These are phyloP conservation scores for Hanseniaspora singularis DNA, from an alignment of 805 yeast species.

Conservation along the genomic window DNA sequence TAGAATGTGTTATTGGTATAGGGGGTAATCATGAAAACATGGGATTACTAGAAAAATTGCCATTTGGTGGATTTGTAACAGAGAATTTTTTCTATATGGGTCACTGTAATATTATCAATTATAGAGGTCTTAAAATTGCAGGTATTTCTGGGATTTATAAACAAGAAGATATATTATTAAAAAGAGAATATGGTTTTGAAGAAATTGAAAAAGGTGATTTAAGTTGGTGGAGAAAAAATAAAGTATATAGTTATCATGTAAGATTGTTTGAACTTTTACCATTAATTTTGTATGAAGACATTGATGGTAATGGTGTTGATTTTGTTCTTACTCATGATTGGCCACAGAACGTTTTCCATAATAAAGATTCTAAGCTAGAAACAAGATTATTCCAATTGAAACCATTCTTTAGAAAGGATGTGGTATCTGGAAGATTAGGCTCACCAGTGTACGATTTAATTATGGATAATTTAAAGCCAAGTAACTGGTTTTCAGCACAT, in stretches of 20 bases:
- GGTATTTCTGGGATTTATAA: constrained; percentile 82
- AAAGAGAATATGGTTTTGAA: constrained; percentile 38
- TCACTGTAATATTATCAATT: constrained; percentile 60
- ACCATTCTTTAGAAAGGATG: constrained; percentile 57
- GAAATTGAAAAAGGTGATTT: constrained; percentile 29
- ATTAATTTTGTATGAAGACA: constrained; percentile 32
- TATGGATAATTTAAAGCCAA: constrained; percentile 45
- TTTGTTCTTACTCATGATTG: constrained; percentile 79
- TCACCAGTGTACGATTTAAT: constrained; percentile 53
- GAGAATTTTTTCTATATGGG: constrained; percentile 81
- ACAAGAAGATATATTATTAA: constrained; percentile 36
- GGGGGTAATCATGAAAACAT: constrained; percentile 97
- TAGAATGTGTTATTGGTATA: constrained; percentile 38
- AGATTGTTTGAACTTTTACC: constrained; percentile 48
- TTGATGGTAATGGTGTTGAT: constrained; percentile 31
- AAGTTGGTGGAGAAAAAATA: constrained; percentile 38
- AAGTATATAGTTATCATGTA: constrained; percentile 43
- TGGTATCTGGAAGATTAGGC: constrained; percentile 51
- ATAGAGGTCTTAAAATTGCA: constrained; percentile 60
- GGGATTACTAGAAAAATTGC: constrained; percentile 56
- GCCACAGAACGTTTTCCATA: constrained; percentile 67
- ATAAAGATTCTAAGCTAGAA: constrained; percentile 41
- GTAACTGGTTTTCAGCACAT: constrained; percentile 81
- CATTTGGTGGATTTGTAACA: constrained; percentile 88
- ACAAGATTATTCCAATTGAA: constrained; percentile 40